Evolutionary conservation across 2,329 filamentous ascomycete species (phyloP).

Genomic region (Rutstroemia sp.): DNA sequence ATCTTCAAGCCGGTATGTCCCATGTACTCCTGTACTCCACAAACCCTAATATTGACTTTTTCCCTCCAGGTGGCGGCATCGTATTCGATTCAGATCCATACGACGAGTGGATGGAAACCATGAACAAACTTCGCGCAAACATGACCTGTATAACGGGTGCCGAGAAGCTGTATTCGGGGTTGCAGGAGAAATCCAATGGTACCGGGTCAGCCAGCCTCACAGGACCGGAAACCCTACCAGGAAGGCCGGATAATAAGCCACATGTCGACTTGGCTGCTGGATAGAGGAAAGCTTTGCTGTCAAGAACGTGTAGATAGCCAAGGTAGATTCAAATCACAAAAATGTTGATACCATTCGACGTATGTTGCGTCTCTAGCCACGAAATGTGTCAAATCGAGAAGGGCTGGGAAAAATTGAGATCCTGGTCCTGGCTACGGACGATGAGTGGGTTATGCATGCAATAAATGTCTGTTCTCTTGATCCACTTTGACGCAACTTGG

Average conservation of each 20-base stretch:
- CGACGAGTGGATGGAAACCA: constrained; percentile 92
- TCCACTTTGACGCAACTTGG: background rate
- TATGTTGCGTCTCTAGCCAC: too few species aligned
- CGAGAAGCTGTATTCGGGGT: constrained; percentile 46
- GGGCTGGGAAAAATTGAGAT: too few species aligned
- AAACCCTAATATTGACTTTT: background rate
- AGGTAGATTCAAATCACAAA: too few species aligned
- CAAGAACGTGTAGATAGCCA: too few species aligned
- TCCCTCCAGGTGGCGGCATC: constrained; percentile 67
- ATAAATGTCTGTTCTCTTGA: background rate
- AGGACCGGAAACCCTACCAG: background rate
- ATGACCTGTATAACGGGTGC: constrained; percentile 82
- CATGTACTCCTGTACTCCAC: background rate
- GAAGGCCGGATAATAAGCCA: constrained; percentile 7
- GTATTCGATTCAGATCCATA: constrained; percentile 89
- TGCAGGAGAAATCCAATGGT: constrained; percentile 11
- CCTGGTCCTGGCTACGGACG: too few species aligned
- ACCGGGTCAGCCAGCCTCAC: background rate
- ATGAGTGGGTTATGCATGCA: background rate
- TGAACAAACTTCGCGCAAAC: constrained; percentile 91
- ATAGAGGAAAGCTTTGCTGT: constrained; percentile 5
- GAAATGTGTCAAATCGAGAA: too few species aligned
- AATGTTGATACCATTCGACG: too few species aligned
- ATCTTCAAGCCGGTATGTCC: constrained; percentile 67
- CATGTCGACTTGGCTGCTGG: constrained; percentile 22